Conservation (phyloP, 306 rosid genomes). For the Quercus dentata region DNA sequence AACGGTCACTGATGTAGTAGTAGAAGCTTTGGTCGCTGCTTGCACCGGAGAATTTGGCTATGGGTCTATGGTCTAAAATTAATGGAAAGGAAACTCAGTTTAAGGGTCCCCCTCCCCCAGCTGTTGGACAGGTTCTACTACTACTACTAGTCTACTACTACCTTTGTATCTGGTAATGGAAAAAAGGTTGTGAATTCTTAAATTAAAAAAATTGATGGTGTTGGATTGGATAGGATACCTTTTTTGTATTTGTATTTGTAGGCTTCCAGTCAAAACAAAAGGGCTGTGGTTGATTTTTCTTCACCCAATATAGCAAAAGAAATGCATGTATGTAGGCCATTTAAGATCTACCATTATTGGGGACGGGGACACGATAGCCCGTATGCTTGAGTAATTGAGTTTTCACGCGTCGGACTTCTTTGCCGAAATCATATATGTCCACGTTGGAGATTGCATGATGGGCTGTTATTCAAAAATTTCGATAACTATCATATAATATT, state of each 20-base stretch:
- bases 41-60: slow-evolving; percentile 61
- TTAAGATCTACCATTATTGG: slow-evolving; percentile 79
- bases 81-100: slow-evolving; percentile 58
- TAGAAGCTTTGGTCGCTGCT: slow-evolving; percentile 57
- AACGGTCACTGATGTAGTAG: slow-evolving; percentile 30
- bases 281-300: slow-evolving; percentile 84
- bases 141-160: too few species aligned
- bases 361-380: slow-evolving; percentile 74
- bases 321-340: slow-evolving; percentile 91
- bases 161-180: not conserved
- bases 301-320: slow-evolving; percentile 94
- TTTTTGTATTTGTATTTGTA: not conserved
- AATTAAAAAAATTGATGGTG: slow-evolving; percentile 41
- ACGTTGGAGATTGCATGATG: too few species aligned
- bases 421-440: slow-evolving; percentile 67
- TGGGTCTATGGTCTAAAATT: slow-evolving; percentile 77
- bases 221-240: slow-evolving; percentile 71
- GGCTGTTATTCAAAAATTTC: too few species aligned
- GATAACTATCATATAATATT: too few species aligned
- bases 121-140: slow-evolving; percentile 69
- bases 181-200: slow-evolving; percentile 5
- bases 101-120: slow-evolving; percentile 46
- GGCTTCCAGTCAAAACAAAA: slow-evolving; percentile 44
- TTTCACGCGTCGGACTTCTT: slow-evolving; percentile 67
- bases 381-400: slow-evolving; percentile 63